Base-by-base conservation (phyloP, 1,284 basidiomycete genomes). In the Trichosporon coremiiforme region DNA sequence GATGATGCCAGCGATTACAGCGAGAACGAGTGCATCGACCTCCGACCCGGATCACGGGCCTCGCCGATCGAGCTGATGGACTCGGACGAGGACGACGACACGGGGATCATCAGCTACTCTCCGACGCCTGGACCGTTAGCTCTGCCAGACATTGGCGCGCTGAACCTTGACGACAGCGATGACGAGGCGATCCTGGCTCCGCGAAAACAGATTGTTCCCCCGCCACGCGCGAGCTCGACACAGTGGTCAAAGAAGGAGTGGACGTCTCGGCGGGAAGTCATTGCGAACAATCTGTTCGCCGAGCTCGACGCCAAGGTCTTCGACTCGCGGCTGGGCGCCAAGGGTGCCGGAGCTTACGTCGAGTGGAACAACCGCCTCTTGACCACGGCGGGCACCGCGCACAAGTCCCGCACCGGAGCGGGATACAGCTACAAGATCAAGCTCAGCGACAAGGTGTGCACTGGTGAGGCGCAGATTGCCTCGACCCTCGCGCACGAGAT, bases 401-500 rank as follows among this genome's bases (percentile, higher is more conserved):
- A 75, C 60, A 15, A 36, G 33, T 72, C 70, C 64, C 71, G 72
- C 13, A 69, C 35, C 20, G 57, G 53, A 66, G 55, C 7, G 29
- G 7, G 10, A 9, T 62, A 62, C 57, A 62, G 5, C 47, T 64
- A 64, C 66, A 78, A 70, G 74, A 77, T 81, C 62, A 74, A 72
- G 64, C 71, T 80, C 10, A 76, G 77, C 13, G 76, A 74, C 33
- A 81, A 81, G 67, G 79, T 81, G 1, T 71, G 76, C 60, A 79
- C 78, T 8, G 78, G 75, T 1, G 73, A 78, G 69, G 71, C 76
- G 29, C 79, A 80, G 68, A 79, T 84, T 53, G 68, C 77, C 20
- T 76, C 72, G 65, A 84, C 82, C 0, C 78, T 84, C 36, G 82
- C 82, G 13, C 82, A 84, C 66, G 82, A 84, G 68, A 82, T 84